Evolutionary conservation across 2,329 filamentous ascomycete genomes (phyloP).

Genomic region (Elsinoe ampelina): DNA sequence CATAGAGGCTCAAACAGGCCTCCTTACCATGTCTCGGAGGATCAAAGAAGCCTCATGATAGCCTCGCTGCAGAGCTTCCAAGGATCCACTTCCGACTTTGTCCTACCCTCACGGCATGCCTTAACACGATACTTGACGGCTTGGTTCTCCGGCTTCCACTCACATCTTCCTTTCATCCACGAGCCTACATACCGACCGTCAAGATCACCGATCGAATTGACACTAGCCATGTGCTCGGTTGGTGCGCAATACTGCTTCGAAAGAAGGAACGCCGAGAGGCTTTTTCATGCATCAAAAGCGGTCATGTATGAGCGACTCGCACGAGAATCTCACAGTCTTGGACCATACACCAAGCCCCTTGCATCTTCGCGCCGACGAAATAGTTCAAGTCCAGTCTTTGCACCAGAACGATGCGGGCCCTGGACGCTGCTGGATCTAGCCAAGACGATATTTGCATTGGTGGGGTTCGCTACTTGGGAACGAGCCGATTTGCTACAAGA

Average conservation of each 20-base stretch:
- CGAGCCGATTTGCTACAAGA: conserved; percentile 24
- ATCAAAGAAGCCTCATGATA: neutral
- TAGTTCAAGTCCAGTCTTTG: neutral
- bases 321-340: neutral
- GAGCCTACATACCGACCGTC: conserved; percentile 26
- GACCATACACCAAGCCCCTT: neutral
- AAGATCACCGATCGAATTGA: conserved; percentile 25
- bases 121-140: conserved; percentile 4
- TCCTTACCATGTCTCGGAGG: conserved; percentile 1
- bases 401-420: neutral
- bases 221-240: conserved; percentile 26
- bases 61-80: neutral
- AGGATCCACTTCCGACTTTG: neutral
- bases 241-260: conserved; percentile 30
- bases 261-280: conserved; percentile 22
- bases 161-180: conserved; percentile 29
- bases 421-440: conserved; percentile 17
- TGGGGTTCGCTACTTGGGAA: conserved; percentile 28
- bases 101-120: neutral
- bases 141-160: conserved; percentile 21
- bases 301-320: conserved; percentile 16
- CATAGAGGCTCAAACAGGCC: neutral
- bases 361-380: neutral
- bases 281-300: conserved; percentile 25
- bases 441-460: conserved; percentile 25